Conservation (phyloP, 352 stramenopile genomes). For the Phytopythium ostracodes region DNA sequence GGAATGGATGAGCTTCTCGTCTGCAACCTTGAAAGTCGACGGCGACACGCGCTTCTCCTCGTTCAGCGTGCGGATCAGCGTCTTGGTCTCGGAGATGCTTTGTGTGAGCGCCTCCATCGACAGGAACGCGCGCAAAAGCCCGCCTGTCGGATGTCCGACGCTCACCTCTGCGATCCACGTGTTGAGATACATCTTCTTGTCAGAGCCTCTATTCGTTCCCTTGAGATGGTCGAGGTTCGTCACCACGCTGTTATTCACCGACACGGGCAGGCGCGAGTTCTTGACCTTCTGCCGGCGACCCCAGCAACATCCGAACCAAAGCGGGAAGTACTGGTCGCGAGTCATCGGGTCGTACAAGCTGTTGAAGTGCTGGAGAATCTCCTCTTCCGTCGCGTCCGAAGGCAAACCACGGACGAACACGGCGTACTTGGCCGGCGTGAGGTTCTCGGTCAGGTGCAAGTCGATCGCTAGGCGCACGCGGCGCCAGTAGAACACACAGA, state of each 20-base stretch:
- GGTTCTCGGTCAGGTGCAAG: conserved; percentile 64
- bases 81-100: conserved; percentile 50
- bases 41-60: conserved; percentile 32
- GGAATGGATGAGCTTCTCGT: conserved; percentile 34
- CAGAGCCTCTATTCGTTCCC: conserved; percentile 19
- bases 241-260: conserved; percentile 46
- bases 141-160: conserved; percentile 69
- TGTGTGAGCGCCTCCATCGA: conserved; percentile 62
- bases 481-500: conserved; percentile 54
- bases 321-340: conserved; percentile 50
- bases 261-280: conserved; percentile 31
- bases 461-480: conserved; percentile 48
- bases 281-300: conserved; percentile 40
- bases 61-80: conserved; percentile 46
- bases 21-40: conserved; percentile 14
- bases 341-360: conserved; percentile 63
- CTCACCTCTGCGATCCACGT: conserved; percentile 88
- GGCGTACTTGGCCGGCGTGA: conserved; percentile 79
- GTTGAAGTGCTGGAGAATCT: conserved; percentile 81
- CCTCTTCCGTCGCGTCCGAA: conserved; percentile 45
- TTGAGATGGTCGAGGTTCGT: conserved; percentile 66
- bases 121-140: conserved; percentile 65
- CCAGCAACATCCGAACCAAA: conserved; percentile 73
- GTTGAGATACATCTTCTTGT: conserved; percentile 55
- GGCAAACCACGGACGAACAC: conserved; percentile 78